Conservation (phyloP, 495 filamentous ascomycete genomes). For the Astrothelium macrocarpum region DNA sequence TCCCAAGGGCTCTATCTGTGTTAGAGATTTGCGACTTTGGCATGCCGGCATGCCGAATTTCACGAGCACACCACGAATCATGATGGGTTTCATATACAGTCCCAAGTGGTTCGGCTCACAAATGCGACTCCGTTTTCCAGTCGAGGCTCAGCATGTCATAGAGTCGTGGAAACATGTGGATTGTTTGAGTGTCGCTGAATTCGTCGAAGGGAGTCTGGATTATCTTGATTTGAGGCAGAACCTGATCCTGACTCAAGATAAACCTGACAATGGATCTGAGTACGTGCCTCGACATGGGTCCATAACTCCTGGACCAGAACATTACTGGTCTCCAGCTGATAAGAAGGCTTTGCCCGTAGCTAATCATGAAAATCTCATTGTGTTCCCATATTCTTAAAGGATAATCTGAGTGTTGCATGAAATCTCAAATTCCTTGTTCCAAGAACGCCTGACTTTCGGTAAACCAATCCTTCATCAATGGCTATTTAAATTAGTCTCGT, state of each 20-base stretch:
- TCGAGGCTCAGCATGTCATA: constrained; percentile 7
- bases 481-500: too few species aligned
- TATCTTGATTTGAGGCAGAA: constrained; percentile 13
- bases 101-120: constrained; percentile 17
- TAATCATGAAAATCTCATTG: too few species aligned
- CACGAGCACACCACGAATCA: constrained; percentile 40
- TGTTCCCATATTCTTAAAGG: too few species aligned
- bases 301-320: too few species aligned
- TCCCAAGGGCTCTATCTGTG: constrained; percentile 43
- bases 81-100: constrained; percentile 45
- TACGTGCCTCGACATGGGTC: too few species aligned
- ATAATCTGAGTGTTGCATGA: too few species aligned
- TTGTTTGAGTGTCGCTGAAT: background rate
- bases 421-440: too few species aligned
- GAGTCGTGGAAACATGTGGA: constrained; percentile 14
- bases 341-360: too few species aligned
- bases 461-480: too few species aligned
- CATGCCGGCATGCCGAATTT: constrained; percentile 52
- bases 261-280: too few species aligned
- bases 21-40: constrained; percentile 51
- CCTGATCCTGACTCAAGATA: constrained; percentile 18
- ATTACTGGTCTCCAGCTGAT: too few species aligned
- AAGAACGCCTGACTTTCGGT: too few species aligned
- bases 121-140: constrained; percentile 10
- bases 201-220: constrained; percentile 12